phyloP scores from a whole-genome alignment of 352 stramenopile species.

The Phytopythium chamaehyphon region DNA sequence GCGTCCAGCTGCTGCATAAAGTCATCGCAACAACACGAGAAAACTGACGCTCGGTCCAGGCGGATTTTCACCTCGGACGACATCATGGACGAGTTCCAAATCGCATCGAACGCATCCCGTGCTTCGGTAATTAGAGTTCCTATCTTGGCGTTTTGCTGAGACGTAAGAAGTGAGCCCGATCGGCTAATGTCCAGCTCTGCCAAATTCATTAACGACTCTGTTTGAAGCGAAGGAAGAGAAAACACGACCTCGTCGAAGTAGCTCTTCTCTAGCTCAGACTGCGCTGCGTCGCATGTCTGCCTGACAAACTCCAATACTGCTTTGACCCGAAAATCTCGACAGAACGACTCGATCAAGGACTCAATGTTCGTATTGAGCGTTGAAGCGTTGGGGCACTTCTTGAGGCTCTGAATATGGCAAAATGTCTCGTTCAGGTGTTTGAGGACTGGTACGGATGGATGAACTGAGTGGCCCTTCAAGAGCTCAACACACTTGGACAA shows the following conservation, averaged over 20 bases:
- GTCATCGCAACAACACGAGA: slow-evolving; percentile 40
- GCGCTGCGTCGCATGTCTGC: slow-evolving; percentile 27
- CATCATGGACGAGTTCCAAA: slow-evolving; percentile 61
- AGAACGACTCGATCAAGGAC: slow-evolving; percentile 60
- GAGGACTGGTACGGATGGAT: slow-evolving; percentile 32
- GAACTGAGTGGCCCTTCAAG: slow-evolving; percentile 43
- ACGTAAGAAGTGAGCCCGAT: not conserved
- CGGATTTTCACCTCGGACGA: slow-evolving; percentile 71
- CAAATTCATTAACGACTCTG: slow-evolving; percentile 12
- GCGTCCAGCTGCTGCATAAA: slow-evolving; percentile 42
- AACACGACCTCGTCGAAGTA: slow-evolving; percentile 59
- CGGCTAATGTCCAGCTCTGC: slow-evolving; percentile 1
- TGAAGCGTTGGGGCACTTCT: slow-evolving; percentile 59
- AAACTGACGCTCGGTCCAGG: slow-evolving; percentile 38
- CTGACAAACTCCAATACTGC: slow-evolving; percentile 56
- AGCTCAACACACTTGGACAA: slow-evolving; percentile 43
- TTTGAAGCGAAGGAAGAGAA: slow-evolving; percentile 33
- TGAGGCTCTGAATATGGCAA: slow-evolving; percentile 56
- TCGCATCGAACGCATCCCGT: slow-evolving; percentile 43
- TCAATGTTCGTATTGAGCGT: slow-evolving; percentile 64
- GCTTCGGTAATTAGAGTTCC: slow-evolving; percentile 44
- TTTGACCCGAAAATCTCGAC: slow-evolving; percentile 52
- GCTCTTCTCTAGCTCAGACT: slow-evolving; percentile 41
- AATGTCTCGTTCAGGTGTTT: slow-evolving; percentile 65
- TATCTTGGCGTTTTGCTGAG: slow-evolving; percentile 26